phyloP scores from a whole-genome alignment of 2,329 filamentous ascomycete species.

The Aaosphaeria pasadenensis region DNA sequence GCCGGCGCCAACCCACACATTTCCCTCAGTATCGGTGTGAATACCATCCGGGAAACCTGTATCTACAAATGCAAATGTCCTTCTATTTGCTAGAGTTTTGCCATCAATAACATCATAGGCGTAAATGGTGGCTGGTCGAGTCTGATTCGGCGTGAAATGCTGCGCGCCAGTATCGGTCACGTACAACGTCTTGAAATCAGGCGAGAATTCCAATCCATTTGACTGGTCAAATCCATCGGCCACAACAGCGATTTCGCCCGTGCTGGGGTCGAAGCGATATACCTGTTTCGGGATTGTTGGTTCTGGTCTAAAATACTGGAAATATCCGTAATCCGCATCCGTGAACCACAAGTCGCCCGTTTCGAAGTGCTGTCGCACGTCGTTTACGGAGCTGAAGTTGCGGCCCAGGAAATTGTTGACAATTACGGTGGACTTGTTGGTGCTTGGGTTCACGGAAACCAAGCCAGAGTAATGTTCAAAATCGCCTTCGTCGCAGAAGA shows the following conservation, averaged over 20 bases:
- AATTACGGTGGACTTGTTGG: constrained; percentile 40
- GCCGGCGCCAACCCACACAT: constrained; percentile 55
- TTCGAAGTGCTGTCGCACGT: constrained; percentile 40
- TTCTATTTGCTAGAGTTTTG: constrained; percentile 33
- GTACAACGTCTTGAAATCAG: constrained; percentile 44
- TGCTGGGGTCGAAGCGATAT: constrained; percentile 44
- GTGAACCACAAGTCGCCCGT: constrained; percentile 52
- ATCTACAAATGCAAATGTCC: constrained; percentile 56
- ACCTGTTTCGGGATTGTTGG: constrained; percentile 32
- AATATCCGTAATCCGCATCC: constrained; percentile 39
- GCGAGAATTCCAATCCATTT: constrained; percentile 47
- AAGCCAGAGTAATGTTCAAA: constrained; percentile 42
- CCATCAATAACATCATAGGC: constrained; percentile 41
- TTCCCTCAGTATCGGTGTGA: constrained; percentile 52
- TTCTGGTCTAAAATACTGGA: constrained; percentile 27
- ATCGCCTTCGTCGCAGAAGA: constrained; percentile 36
- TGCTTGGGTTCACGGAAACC: constrained; percentile 44
- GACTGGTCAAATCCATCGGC: constrained; percentile 42
- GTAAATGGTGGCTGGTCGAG: constrained; percentile 42
- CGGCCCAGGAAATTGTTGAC: constrained; percentile 48
- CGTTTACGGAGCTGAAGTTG: constrained; percentile 45
- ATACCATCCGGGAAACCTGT: constrained; percentile 59
- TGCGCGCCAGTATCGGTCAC: constrained; percentile 49
- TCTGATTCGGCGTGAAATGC: constrained; percentile 28
- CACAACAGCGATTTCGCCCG: constrained; percentile 40